Base-by-base conservation (phyloP, 1,284 basidiomycete species). In the Grifola frondosa region DNA sequence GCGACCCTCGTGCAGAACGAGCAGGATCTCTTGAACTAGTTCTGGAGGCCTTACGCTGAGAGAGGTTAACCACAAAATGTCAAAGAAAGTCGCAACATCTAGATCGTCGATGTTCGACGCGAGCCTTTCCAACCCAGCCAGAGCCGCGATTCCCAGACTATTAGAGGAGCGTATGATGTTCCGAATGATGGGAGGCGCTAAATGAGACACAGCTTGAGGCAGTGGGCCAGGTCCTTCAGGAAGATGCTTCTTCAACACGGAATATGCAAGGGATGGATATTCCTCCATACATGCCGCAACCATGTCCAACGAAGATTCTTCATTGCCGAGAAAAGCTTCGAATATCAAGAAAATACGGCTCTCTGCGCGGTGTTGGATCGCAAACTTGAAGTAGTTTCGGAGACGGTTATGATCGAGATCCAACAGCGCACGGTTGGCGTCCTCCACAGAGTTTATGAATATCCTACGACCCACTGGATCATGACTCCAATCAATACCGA, bases 81-180 rank as follows among this genome's bases (percentile, higher is more conserved):
- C 71, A 15, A 75, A 62, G 45, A 80, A 84, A 3, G 68, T 58
- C 4, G 60, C 55, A 3, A 75, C 53, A 16, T 62, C 55, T 11
- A 81, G 58, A 8, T 56, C 33, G 2, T 65, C 63, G 43, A 83
- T 68, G 10, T 69, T 65, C 6, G 50, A 53, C 0, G 69, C 59
- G 1, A 83, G 58, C 48, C 77, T 80, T 48, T 84, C 80, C 24
- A 84, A 46, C 0, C 74, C 80, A 1, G 76, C 77, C 12, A 82
- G 69, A 16, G 73, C 65, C 1, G 78, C 77, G 8, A 82, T 73
- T 1, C 72, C 70, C 5, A 79, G 61, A 1, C 65, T 56, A 41
- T 82, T 80, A 1, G 78, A 75, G 3, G 73, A 76, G 2, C 75
- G 69, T 29, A 83, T 64, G 37, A 83, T 64, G 32, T 69, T 72